These are phyloP conservation scores for Thelonectria blattea DNA, from an alignment of 2,329 filamentous ascomycete species.

Conservation along the genomic window DNA sequence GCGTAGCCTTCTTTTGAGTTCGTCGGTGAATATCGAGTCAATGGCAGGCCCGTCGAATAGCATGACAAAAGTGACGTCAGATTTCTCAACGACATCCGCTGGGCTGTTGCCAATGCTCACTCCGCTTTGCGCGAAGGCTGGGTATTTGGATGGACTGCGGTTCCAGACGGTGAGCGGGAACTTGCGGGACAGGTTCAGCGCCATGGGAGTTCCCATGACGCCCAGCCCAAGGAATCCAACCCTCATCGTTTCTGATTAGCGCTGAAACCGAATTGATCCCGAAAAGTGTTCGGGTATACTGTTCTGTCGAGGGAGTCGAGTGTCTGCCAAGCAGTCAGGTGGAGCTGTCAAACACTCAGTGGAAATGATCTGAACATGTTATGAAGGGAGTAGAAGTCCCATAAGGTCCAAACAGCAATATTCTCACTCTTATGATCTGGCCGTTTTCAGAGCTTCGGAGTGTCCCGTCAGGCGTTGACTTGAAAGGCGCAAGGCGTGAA, in stretches of 20 bases:
- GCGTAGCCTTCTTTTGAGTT: conserved; percentile 32
- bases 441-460: not conserved
- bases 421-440: too few species aligned
- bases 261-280: too few species aligned
- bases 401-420: too few species aligned
- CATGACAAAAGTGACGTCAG: conserved; percentile 42
- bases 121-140: conserved; percentile 26
- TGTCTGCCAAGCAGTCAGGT: too few species aligned
- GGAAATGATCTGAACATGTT: not conserved
- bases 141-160: conserved; percentile 38
- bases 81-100: conserved; percentile 32
- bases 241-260: conserved; percentile 13
- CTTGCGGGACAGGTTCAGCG: conserved; percentile 38
- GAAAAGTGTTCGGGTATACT: too few species aligned
- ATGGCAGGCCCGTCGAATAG: conserved; percentile 39
- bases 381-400: too few species aligned
- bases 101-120: conserved; percentile 36
- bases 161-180: conserved; percentile 42
- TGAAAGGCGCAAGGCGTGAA: not conserved
- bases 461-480: not conserved
- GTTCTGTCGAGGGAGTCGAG: too few species aligned
- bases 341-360: too few species aligned
- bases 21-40: conserved; percentile 31
- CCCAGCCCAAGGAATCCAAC: conserved; percentile 43
- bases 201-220: conserved; percentile 44